Base-by-base conservation (phyloP, 2,329 filamentous ascomycete species). In the Colletotrichum horii region DNA sequence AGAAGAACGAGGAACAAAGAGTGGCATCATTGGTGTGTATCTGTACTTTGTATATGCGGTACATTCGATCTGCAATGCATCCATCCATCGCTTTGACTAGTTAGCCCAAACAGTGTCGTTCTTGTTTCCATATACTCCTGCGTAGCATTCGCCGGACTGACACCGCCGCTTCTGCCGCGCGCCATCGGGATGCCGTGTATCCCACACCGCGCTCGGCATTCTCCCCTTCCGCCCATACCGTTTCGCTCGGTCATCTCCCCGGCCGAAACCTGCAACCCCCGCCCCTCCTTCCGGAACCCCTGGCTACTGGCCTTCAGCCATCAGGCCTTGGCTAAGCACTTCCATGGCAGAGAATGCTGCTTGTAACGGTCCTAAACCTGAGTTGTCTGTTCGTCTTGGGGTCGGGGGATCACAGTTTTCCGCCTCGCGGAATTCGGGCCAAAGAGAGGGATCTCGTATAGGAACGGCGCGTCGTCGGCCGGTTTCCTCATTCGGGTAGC, bases 211-310 rank as follows among this genome's bases (percentile, higher is more conserved):
- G 9, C 66, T 70, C 71, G 66, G 71, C 43, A 56, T 74, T 74
- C 58, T 70, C 48, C 28, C 66, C 71, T 65, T 58, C 66, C 52
- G 7, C 56, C 12, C 15, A 38, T 28, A n/a, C 16, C 16, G 19
- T 32, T n/a, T 28, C 22, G 32, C 48, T 74, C 71, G 71, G 71
- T 58, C 66, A 48, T 74, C 60, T 74, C 66, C 58, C 66, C 71
- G 71, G 66, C 15, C 22, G 26, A 36, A 30, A 19, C 6, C 30
- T 38, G 26, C 22, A 24, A 19, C n/a, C 28, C 36, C 68, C 16
- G 34, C 19, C 32, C 38, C 24, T 38, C 52, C 30, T 64, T 61
- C 32, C 38, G 34, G 48, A 32, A 22, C 36, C 55, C 30, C 43
- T 16, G n/a, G n/a, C 55, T 36, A 61, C 36, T 28, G 19, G 48